Evolutionary conservation across 2,329 filamentous ascomycete species (phyloP).

Genomic region (Fusarium sp.): DNA sequence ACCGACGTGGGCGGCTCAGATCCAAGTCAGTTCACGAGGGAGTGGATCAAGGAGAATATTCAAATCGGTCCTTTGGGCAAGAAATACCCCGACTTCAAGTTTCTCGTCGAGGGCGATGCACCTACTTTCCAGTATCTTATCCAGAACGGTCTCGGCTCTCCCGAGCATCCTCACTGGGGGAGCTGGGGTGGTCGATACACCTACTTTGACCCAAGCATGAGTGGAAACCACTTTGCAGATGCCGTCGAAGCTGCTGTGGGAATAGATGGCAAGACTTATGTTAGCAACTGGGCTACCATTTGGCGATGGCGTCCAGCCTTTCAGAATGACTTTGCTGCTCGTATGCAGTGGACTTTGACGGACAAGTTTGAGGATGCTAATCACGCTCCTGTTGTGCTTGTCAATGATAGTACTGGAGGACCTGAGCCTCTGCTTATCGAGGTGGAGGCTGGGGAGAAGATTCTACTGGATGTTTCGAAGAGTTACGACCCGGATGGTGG

Average conservation of each 20-base stretch:
- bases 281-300: not conserved
- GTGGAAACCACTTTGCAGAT: not conserved
- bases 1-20: not conserved
- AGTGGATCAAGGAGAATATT: not conserved
- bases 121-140: not conserved
- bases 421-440: not conserved
- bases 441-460: not conserved
- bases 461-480: not conserved
- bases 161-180: not conserved
- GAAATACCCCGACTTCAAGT: slow-evolving; percentile 5
- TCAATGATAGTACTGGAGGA: not conserved
- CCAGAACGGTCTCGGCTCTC: not conserved
- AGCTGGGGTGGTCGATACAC: not conserved
- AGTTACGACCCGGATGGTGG: not conserved
- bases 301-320: not conserved
- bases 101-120: not conserved
- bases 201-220: not conserved
- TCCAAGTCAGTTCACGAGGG: not conserved
- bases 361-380: not conserved
- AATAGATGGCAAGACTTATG: not conserved
- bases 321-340: slow-evolving; percentile 1
- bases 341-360: not conserved
- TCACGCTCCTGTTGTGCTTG: not conserved
- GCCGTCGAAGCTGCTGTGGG: not conserved
- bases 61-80: not conserved